Evolutionary conservation across 345 rosid species (phyloP).

Genomic region (Euclidium syriacum): DNA sequence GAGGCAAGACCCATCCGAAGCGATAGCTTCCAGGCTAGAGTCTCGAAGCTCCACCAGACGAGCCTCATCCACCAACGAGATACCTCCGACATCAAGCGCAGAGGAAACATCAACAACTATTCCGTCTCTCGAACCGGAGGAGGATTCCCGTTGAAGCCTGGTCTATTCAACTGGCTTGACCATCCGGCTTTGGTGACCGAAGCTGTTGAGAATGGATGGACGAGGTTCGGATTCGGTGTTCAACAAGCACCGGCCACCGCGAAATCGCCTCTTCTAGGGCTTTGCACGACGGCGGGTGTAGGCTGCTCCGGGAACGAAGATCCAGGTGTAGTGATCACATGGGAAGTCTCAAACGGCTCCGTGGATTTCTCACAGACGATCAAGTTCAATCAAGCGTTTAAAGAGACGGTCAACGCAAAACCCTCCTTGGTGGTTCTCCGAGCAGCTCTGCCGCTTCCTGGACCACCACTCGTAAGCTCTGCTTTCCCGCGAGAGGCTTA

Average conservation of each 20-base stretch:
- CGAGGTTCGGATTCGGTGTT: constrained; percentile 63
- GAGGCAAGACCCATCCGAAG: constrained; percentile 8
- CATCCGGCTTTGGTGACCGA: constrained; percentile 67
- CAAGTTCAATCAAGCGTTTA: constrained; percentile 47
- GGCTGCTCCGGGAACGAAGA: constrained; percentile 36
- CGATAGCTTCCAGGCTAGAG: constrained; percentile 45
- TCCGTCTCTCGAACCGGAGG: constrained; percentile 36
- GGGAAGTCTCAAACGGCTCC: constrained; percentile 83
- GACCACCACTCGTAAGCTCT: constrained; percentile 70
- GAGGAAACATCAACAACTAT: constrained; percentile 36
- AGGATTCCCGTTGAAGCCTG: constrained; percentile 20
- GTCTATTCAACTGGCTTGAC: constrained; percentile 68
- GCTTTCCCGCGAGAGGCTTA: constrained; percentile 91
- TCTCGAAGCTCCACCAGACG: constrained; percentile 53
- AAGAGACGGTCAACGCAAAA: constrained; percentile 8
- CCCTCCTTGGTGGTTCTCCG: constrained; percentile 49
- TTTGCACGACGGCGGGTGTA: constrained; percentile 40
- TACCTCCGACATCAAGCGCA: constrained; percentile 39
- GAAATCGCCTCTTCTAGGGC: constrained; percentile 37
- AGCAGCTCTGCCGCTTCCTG: constrained; percentile 78
- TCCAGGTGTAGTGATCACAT: constrained; percentile 50
- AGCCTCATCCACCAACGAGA: constrained; percentile 38
- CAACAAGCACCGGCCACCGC: constrained; percentile 35
- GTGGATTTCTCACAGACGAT: constrained; percentile 74
- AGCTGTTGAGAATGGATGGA: constrained; percentile 86